Base-by-base conservation (phyloP, 2,329 filamentous ascomycete genomes). In the Beauveria pseudobassiana region DNA sequence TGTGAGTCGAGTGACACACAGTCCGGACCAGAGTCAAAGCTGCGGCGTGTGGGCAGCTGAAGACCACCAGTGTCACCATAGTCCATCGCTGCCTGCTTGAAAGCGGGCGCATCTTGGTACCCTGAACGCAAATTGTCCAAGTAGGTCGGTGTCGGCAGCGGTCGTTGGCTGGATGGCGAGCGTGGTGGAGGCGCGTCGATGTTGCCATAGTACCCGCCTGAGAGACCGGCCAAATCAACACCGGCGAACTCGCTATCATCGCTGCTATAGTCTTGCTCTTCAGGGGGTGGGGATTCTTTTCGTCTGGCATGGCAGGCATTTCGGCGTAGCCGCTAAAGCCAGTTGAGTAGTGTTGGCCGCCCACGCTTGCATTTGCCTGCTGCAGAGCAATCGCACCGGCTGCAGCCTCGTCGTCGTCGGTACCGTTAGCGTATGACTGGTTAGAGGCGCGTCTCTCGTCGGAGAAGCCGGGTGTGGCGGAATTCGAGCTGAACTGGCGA, bases 21-120 rank as follows among this genome's bases (percentile, higher is more conserved):
- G 72, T 98, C 95, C 67, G 97, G 95, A 2, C 91, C 93, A 71
- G 96, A 91, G 67, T 98, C 93, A 68, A 95, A 97, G 74, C 92
- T 97, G 68, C 92, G 80, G 63, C 91, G 85, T 55, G 81, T 85
- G 2, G 93, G 92, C 62, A 90, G 84, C 64, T 92, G 87, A 30
- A 97, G 76, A 1, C 95, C 95, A 46, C 93, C 95, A n/a, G 92
- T 97, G 8, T 90, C 93, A 55, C 86, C 89, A 52, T 91, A 92
- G 73, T 98, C 93, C 56, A 96, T 88, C 59, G 89, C 84, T 6
- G 89, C 91, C 60, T 86, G 81, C 16, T 77, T 71, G 65, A 82
- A 82, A 7, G 77, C 76, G 1, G 78, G 71, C 1, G 72, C 68
- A 51, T 69, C 69, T 61, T 70, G 69, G 18, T 75, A 67, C 18